These are phyloP conservation scores for Mycena latifolia DNA, from an alignment of 768 basidiomycete genomes.

Conservation along the genomic window DNA sequence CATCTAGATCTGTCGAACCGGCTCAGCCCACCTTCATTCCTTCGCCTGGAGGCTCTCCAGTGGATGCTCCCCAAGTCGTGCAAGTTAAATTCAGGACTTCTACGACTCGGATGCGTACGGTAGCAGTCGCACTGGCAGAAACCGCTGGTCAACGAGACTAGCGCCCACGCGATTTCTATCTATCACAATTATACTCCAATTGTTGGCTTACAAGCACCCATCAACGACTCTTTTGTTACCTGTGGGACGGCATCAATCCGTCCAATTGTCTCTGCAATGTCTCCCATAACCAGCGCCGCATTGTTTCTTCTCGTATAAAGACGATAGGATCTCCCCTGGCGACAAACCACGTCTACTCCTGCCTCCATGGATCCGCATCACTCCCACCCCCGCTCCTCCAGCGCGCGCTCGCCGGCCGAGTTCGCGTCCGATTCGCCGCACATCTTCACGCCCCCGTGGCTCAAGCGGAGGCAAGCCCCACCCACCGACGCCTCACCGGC, in stretches of 20 bases:
- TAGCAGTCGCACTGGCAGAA: too few relatives aligned
- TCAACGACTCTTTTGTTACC: slow-evolving; percentile 13
- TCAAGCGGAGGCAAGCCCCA: background rate
- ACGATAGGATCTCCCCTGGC: too few relatives aligned
- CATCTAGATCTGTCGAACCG: too few relatives aligned
- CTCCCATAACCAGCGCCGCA: background rate
- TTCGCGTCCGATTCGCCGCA: background rate
- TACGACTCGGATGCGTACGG: too few relatives aligned
- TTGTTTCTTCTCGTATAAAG: slow-evolving; percentile 11
- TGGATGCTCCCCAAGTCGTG: too few relatives aligned
- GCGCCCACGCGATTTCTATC: background rate
- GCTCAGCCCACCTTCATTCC: too few relatives aligned
- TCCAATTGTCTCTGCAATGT: slow-evolving; percentile 18
- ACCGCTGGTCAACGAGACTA: too few relatives aligned
- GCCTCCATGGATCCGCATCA: slow-evolving; percentile 5
- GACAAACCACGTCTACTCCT: background rate
- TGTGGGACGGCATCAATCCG: slow-evolving; percentile 7
- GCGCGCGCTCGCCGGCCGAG: too few relatives aligned
- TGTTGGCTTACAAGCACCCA: background rate
- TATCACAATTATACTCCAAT: background rate
- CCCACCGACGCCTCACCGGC: too few relatives aligned
- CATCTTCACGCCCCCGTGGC: slow-evolving; percentile 8
- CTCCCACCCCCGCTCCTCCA: background rate
- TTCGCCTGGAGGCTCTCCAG: too few relatives aligned
- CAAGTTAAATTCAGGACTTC: too few relatives aligned